Evolutionary conservation across 768 basidiomycete genomes (phyloP).

Genomic region (Dictyophora rubrovolvata): DNA sequence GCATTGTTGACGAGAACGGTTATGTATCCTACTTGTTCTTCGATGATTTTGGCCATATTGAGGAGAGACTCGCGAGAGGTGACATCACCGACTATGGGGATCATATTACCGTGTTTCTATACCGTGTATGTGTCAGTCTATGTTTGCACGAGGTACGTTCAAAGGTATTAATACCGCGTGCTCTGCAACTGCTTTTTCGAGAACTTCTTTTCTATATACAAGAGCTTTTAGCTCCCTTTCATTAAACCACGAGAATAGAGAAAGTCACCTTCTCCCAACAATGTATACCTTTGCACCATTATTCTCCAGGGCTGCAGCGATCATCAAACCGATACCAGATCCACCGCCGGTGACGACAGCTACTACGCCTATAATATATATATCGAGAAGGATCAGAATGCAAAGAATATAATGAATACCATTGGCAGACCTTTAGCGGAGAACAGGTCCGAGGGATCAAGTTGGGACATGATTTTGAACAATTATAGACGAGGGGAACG

Average conservation of each 20-base stretch:
- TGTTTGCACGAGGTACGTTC: not conserved
- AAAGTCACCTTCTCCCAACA: constrained; percentile 42
- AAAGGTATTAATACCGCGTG: constrained; percentile 38
- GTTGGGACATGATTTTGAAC: not conserved
- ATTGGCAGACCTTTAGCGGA: not conserved
- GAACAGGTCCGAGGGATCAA: constrained; percentile 2
- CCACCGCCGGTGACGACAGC: constrained; percentile 69
- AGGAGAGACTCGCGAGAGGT: constrained; percentile 50
- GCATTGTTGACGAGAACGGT: constrained; percentile 73
- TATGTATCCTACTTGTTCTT: constrained; percentile 53
- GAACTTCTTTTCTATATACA: constrained; percentile 25
- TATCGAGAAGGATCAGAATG: not conserved
- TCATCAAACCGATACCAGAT: constrained; percentile 74
- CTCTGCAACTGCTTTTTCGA: constrained; percentile 50
- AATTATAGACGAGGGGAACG: too few relatives aligned
- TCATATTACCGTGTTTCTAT: constrained; percentile 56
- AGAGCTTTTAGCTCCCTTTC: not conserved
- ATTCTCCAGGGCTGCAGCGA: constrained; percentile 65
- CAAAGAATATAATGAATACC: not conserved
- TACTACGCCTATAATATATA: constrained; percentile 34
- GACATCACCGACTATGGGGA: constrained; percentile 59
- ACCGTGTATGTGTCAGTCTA: constrained; percentile 12
- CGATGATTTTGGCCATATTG: constrained; percentile 41
- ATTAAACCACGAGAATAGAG: not conserved
- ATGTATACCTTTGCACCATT: constrained; percentile 82